Conservation (phyloP, 148 eudicot species). For the Amaranthus cruentus region DNA sequence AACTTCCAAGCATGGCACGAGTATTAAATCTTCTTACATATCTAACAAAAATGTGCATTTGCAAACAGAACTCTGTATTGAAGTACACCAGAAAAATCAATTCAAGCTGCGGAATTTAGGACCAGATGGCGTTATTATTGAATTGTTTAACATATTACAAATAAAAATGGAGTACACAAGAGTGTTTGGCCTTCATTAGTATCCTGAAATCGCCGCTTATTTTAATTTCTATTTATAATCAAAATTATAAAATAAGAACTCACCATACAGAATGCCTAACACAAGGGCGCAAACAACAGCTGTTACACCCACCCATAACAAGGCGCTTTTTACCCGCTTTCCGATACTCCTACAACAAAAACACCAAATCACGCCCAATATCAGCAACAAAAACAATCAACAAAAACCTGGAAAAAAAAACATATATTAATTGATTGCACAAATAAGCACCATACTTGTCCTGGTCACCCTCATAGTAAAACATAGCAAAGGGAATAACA, state of each 20-base stretch:
- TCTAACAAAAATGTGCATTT: background rate
- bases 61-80: background rate
- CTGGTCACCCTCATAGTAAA: conserved; percentile 96
- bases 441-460: conserved; percentile 52
- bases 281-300: conserved; percentile 72
- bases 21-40: background rate
- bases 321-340: conserved; percentile 74
- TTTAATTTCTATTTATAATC: too few relatives aligned
- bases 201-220: too few relatives aligned
- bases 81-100: background rate
- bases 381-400: background rate
- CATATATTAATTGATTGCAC: background rate
- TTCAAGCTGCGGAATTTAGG: too few relatives aligned
- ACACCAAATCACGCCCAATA: conserved; percentile 6
- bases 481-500: conserved; percentile 92
- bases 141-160: too few relatives aligned
- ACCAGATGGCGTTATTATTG: too few relatives aligned
- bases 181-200: too few relatives aligned
- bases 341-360: conserved; percentile 48
- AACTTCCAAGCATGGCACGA: background rate
- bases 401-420: background rate
- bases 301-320: conserved; percentile 66
- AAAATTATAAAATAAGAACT: conserved; percentile 17
- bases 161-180: too few relatives aligned
- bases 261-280: conserved; percentile 93